Evolutionary conservation across 371 early-diverging fungal genomes (phyloP).

Genomic region (Mortierella sp.): DNA sequence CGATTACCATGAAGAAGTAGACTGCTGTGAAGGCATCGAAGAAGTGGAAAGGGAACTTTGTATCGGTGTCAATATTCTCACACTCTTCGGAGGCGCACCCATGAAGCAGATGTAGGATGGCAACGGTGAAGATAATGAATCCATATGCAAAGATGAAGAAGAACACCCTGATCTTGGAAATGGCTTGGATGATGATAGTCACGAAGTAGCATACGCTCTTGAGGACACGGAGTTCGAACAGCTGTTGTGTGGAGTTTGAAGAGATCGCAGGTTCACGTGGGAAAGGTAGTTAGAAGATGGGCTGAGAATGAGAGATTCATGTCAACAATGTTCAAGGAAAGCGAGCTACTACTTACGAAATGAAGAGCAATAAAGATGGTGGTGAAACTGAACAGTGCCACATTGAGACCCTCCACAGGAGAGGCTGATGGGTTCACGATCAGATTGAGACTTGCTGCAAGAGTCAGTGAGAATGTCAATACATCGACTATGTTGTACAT

Average conservation of each 20-base stretch:
- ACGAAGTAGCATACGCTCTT: conserved; percentile 38
- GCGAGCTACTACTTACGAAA: too few species aligned
- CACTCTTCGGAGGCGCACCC: conserved; percentile 1
- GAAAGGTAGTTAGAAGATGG: too few species aligned
- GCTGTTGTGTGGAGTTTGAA: conserved; percentile 1
- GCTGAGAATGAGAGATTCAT: too few species aligned
- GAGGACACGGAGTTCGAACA: conserved; percentile 33
- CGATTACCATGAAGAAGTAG: conserved; percentile 29
- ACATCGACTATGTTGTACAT: conserved; percentile 20
- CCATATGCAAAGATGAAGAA: conserved; percentile 18
- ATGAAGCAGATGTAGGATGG: conserved; percentile 19
- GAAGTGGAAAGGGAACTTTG: conserved; percentile 8
- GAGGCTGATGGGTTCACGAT: neutral
- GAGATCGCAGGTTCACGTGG: too few species aligned
- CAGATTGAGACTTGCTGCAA: conserved; percentile 11
- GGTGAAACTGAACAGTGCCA: conserved; percentile 4
- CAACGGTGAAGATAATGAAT: conserved; percentile 14
- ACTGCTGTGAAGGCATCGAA: conserved; percentile 21
- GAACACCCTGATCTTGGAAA: conserved; percentile 18
- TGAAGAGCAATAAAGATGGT: neutral
- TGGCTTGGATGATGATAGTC: conserved; percentile 21
- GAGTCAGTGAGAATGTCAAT: conserved; percentile 4
- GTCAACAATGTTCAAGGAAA: too few species aligned
- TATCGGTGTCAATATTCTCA: neutral
- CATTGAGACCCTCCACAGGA: too few species aligned